Percentiles rank a stretch among this genome's conserved stretches.
These are phyloP conservation scores for Malassezia furfur DNA, from an alignment of 1,284 basidiomycete species.

Conservation along the genomic window DNA sequence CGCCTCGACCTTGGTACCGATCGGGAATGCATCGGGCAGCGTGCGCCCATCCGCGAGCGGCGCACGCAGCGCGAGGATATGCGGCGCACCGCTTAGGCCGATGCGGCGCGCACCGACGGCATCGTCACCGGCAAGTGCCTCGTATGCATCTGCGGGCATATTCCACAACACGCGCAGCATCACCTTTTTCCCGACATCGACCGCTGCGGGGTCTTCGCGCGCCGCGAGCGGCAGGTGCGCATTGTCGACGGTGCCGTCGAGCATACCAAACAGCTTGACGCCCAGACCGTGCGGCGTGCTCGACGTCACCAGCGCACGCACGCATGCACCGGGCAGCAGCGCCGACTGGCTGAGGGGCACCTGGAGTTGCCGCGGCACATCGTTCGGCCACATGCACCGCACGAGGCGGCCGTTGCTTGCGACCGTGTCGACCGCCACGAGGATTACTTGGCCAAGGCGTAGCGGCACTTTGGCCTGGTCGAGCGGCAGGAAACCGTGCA, in stretches of 20 bases:
- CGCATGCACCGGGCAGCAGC: conserved; percentile 73
- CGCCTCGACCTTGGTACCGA: conserved; percentile 31
- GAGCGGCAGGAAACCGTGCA: conserved; percentile 43
- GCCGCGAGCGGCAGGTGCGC: conserved; percentile 59
- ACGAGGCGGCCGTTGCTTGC: conserved; percentile 45
- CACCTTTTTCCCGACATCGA: conserved; percentile 51
- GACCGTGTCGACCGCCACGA: conserved; percentile 42
- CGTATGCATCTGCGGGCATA: conserved; percentile 19
- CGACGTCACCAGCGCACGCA: conserved; percentile 74
- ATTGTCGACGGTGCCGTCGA: conserved; percentile 79
- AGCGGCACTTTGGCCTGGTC: conserved; percentile 26
- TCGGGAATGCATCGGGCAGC: conserved; percentile 31
- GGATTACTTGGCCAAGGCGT: conserved; percentile 46
- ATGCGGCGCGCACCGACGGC: conserved; percentile 33
- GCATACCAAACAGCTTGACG: conserved; percentile 84
- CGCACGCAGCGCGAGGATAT: conserved; percentile 28
- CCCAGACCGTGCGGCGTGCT: conserved; percentile 71
- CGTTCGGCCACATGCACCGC: conserved; percentile 36
- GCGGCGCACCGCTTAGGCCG: conserved; percentile 34
- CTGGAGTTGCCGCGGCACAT: conserved; percentile 24
- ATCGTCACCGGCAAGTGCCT: conserved; percentile 13
- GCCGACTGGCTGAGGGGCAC: conserved; percentile 57
- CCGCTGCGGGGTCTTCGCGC: conserved; percentile 5
- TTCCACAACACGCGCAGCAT: conserved; percentile 75
- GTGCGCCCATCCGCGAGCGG: conserved; percentile 21